Evolutionary conservation across 73 alveolate genomes (phyloP).

Genomic region (Tetrahymena malaccensis): DNA sequence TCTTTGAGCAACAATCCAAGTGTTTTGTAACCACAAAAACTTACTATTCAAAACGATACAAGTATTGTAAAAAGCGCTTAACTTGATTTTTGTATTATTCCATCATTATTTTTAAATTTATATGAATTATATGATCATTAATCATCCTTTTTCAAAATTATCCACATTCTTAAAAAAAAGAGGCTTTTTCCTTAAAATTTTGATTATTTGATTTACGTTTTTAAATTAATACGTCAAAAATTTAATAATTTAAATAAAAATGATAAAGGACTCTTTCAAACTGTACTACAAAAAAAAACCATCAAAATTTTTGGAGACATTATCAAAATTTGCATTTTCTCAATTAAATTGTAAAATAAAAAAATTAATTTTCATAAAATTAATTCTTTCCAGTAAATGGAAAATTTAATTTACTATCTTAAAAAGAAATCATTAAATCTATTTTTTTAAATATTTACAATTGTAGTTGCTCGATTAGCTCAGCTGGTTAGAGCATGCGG

Average conservation of each 20-base stretch:
- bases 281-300: background rate
- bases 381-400: background rate
- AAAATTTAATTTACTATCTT: too few species aligned
- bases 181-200: background rate
- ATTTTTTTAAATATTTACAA: background rate
- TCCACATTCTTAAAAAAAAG: background rate
- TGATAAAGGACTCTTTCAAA: background rate
- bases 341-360: too few species aligned
- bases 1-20: too few species aligned
- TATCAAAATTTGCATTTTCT: background rate
- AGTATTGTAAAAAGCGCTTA: background rate
- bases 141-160: background rate
- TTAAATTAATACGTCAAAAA: background rate
- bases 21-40: too few species aligned
- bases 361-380: too few species aligned
- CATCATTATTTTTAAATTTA: background rate
- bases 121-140: too few species aligned
- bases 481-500: slow-evolving; percentile 4
- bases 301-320: background rate
- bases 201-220: background rate
- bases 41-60: background rate
- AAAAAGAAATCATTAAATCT: too few species aligned
- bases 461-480: background rate
- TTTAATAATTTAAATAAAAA: background rate
- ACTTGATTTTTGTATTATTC: background rate